Conservation (phyloP, 768 basidiomycete species). For the Russula ochroleuca region DNA sequence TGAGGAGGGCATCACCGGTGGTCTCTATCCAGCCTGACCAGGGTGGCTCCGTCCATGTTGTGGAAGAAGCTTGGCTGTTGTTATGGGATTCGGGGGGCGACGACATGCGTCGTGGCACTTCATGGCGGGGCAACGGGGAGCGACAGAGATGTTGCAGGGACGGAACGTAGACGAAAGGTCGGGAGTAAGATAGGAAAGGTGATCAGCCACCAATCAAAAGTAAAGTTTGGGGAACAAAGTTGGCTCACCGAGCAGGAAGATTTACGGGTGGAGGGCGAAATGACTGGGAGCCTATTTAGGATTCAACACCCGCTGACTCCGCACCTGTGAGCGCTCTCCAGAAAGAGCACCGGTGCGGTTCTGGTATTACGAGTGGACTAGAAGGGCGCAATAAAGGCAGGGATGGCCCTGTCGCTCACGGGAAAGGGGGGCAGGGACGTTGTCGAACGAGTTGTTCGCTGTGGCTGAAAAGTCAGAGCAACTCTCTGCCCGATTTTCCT, state of each 20-base stretch:
- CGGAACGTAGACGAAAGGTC: conserved; percentile 8
- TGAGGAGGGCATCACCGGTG: conserved; percentile 91
- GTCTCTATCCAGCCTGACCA: conserved; percentile 96
- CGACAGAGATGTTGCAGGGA: background rate
- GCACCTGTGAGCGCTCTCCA: conserved; percentile 18
- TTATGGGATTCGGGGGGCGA: conserved; percentile 26
- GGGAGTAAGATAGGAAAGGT: conserved; percentile 18
- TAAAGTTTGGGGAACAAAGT: conserved; percentile 29
- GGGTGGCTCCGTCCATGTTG: conserved; percentile 80
- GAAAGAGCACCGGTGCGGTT: conserved; percentile 1
- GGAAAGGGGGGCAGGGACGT: conserved; percentile 2
- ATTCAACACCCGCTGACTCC: conserved; percentile 30
- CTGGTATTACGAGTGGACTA: conserved; percentile 2
- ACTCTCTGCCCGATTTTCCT: conserved; percentile 18
- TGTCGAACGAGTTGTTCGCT: conserved; percentile 23
- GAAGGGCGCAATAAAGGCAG: conserved; percentile 9
- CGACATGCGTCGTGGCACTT: conserved; percentile 18
- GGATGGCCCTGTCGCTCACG: conserved; percentile 6
- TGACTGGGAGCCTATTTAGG: conserved; percentile 30
- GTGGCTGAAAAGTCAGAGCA: conserved; percentile 23
- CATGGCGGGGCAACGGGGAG: conserved; percentile 14
- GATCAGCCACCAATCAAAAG: conserved; percentile 29
- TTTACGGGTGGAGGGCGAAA: conserved; percentile 30
- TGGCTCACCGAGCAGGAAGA: conserved; percentile 32
- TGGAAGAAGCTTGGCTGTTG: conserved; percentile 31